phyloP scores from a whole-genome alignment of 2,329 filamentous ascomycete genomes.

The Fusarium algeriense region DNA sequence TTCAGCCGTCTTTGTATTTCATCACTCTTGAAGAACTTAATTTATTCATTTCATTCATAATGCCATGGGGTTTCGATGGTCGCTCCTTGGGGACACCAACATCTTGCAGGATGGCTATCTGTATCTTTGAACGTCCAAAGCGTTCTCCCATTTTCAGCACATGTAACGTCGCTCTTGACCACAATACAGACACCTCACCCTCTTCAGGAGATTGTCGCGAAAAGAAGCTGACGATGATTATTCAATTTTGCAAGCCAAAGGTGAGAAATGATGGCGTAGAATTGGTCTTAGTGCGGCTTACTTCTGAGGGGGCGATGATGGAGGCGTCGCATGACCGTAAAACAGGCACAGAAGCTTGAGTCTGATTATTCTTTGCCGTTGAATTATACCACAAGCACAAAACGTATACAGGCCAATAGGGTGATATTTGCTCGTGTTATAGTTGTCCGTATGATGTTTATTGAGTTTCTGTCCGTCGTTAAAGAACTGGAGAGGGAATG shows the following conservation, averaged over 20 bases:
- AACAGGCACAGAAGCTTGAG: slow-evolving; percentile 14
- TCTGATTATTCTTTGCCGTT: neutral
- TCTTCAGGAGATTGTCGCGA: slow-evolving; percentile 6
- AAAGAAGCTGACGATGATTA: slow-evolving; percentile 29
- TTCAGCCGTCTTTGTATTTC: slow-evolving; percentile 7
- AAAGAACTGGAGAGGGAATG: slow-evolving; percentile 25
- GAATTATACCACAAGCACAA: neutral
- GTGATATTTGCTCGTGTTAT: neutral
- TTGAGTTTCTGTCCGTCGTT: neutral
- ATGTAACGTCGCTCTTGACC: neutral
- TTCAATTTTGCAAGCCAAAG: slow-evolving; percentile 25
- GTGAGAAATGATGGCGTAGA: slow-evolving; percentile 46
- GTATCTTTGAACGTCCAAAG: too few relatives aligned
- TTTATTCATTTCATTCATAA: neutral
- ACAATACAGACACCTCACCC: slow-evolving; percentile 8
- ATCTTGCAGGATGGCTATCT: neutral
- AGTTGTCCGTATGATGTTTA: neutral
- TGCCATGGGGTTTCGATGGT: neutral
- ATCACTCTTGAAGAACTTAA: neutral
- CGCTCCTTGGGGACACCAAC: neutral
- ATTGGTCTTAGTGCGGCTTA: slow-evolving; percentile 47
- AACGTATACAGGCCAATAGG: too few relatives aligned
- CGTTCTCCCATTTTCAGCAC: too few relatives aligned
- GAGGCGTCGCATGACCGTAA: slow-evolving; percentile 35
- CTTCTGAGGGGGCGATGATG: slow-evolving; percentile 43